Conservation (phyloP, 768 basidiomycete genomes). For the Termitomyces sp. region DNA sequence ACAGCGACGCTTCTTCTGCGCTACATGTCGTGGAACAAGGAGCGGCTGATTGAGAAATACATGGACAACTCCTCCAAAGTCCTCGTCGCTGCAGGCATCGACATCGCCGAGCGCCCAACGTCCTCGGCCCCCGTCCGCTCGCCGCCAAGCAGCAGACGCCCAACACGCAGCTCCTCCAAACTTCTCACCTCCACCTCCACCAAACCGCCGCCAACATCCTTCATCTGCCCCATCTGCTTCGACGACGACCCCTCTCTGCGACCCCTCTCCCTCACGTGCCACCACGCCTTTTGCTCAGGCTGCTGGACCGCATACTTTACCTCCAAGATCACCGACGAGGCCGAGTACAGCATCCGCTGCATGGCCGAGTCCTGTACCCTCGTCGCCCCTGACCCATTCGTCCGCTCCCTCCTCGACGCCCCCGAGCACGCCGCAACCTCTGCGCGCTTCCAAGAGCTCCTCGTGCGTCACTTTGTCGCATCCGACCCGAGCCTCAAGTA, state of each 20-base stretch:
- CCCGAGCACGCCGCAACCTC: slow-evolving; percentile 20
- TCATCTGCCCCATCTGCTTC: slow-evolving; percentile 93
- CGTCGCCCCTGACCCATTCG: slow-evolving; percentile 58
- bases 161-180: slow-evolving; percentile 32
- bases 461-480: slow-evolving; percentile 86
- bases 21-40: slow-evolving; percentile 91
- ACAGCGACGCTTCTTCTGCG: slow-evolving; percentile 77
- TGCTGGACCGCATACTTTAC: slow-evolving; percentile 82
- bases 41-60: slow-evolving; percentile 92
- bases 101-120: slow-evolving; percentile 35
- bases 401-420: slow-evolving; percentile 44
- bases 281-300: slow-evolving; percentile 74
- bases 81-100: slow-evolving; percentile 67
- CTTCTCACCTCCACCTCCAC: slow-evolving; percentile 24
- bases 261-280: slow-evolving; percentile 72
- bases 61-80: slow-evolving; percentile 85
- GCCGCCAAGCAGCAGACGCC: slow-evolving; percentile 21
- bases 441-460: slow-evolving; percentile 76
- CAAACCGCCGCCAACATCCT: slow-evolving; percentile 28
- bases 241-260: slow-evolving; percentile 58
- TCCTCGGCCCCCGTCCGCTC: slow-evolving; percentile 27
- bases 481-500: slow-evolving; percentile 82
- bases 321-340: slow-evolving; percentile 81
- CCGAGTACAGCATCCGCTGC: slow-evolving; percentile 66
- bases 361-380: slow-evolving; percentile 76